phyloP scores from a whole-genome alignment of 2,329 filamentous ascomycete species.

The Aspergillus tubingensis region DNA sequence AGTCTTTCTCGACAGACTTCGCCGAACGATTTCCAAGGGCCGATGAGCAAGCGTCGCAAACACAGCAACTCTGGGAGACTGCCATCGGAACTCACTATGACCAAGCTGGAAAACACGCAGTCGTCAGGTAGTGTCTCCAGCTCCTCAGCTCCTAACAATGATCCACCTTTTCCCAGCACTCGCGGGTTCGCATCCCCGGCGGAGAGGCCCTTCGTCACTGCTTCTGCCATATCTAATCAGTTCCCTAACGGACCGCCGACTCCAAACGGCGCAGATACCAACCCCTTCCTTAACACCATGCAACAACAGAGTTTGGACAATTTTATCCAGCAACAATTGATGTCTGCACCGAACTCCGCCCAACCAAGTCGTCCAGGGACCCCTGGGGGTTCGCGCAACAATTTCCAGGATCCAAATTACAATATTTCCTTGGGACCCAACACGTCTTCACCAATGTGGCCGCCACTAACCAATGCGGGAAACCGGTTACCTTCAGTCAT shows the following conservation, averaged over 20 bases:
- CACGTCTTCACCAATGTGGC: slow-evolving; percentile 54
- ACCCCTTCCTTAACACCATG: slow-evolving; percentile 58
- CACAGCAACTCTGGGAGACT: slow-evolving; percentile 69
- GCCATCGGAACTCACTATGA: slow-evolving; percentile 77
- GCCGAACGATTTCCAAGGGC: slow-evolving; percentile 64
- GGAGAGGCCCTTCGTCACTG: slow-evolving; percentile 52
- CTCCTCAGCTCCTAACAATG: slow-evolving; percentile 43
- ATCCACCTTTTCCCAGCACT: slow-evolving; percentile 45
- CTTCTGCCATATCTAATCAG: slow-evolving; percentile 45
- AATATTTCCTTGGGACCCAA: slow-evolving; percentile 42
- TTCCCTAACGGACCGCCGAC: slow-evolving; percentile 66
- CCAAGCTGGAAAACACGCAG: slow-evolving; percentile 66
- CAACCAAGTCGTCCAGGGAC: slow-evolving; percentile 78
- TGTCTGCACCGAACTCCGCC: slow-evolving; percentile 70
- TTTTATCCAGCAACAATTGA: slow-evolving; percentile 63
- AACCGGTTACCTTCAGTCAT: slow-evolving; percentile 65
- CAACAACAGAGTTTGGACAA: slow-evolving; percentile 68
- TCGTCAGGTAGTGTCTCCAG: slow-evolving; percentile 28
- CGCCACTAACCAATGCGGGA: slow-evolving; percentile 54
- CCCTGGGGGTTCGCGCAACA: slow-evolving; percentile 55
- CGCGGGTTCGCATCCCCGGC: slow-evolving; percentile 39
- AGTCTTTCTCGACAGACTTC: slow-evolving; percentile 74
- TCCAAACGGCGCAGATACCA: slow-evolving; percentile 65
- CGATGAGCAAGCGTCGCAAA: slow-evolving; percentile 78
- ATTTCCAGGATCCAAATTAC: slow-evolving; percentile 40